Evolutionary conservation across 129 eudicot species (phyloP).

Genomic region (Escallonia herrerae): DNA sequence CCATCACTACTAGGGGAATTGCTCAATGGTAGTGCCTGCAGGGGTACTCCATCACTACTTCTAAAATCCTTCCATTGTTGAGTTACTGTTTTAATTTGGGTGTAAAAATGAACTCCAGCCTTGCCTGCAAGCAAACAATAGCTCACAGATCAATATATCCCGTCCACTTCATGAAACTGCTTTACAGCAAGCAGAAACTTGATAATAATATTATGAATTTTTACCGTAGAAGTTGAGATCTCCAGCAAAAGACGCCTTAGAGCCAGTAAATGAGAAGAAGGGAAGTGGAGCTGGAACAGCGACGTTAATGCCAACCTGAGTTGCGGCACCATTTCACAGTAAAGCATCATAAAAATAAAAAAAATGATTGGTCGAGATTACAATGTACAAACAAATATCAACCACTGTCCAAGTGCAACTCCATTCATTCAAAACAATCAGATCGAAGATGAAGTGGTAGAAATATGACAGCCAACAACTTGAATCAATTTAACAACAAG

Average conservation of each 20-base stretch:
- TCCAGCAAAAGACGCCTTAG: slow-evolving; percentile 94
- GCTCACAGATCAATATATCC: not conserved
- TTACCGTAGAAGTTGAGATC: slow-evolving; percentile 94
- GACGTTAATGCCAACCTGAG: slow-evolving; percentile 92
- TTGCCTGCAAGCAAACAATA: slow-evolving; percentile 48
- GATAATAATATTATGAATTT: not conserved
- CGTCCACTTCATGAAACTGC: not conserved
- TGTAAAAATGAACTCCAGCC: slow-evolving; percentile 87
- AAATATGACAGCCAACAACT: not conserved
- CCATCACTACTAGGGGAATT: slow-evolving; percentile 39
- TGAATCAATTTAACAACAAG: not conserved
- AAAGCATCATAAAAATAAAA: not conserved
- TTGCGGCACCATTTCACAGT: not conserved
- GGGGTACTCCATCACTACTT: not conserved
- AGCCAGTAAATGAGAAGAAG: slow-evolving; percentile 92
- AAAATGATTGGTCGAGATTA: too few species aligned
- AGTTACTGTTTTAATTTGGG: slow-evolving; percentile 85
- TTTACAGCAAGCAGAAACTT: not conserved
- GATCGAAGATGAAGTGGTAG: not conserved
- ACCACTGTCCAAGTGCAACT: not conserved
- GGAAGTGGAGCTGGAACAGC: slow-evolving; percentile 95
- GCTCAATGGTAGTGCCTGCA: slow-evolving; percentile 14
- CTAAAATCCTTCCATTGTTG: slow-evolving; percentile 87
- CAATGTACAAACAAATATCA: not conserved
- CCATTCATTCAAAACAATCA: not conserved